phyloP scores from a whole-genome alignment of 306 rosid genomes.

The Lathyrus sativus region DNA sequence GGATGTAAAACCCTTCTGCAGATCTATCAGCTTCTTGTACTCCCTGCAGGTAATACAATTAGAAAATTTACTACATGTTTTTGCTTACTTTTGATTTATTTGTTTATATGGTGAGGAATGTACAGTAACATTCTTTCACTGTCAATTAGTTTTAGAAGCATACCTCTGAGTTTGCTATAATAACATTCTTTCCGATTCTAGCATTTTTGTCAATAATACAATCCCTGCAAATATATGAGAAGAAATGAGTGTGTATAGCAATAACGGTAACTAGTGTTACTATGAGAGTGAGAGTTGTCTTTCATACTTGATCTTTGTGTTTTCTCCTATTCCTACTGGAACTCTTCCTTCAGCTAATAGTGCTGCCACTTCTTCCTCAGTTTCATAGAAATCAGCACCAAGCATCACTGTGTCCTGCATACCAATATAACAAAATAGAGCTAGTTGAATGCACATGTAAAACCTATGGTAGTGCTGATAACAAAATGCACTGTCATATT shows the following conservation, averaged over 20 bases:
- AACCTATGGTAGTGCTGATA: not conserved
- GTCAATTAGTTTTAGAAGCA: conserved; percentile 22
- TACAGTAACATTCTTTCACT: not conserved
- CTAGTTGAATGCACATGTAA: not conserved
- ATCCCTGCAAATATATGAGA: conserved; percentile 53
- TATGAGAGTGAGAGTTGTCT: conserved; percentile 20
- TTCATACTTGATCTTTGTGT: conserved; percentile 72
- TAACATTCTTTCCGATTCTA: conserved; percentile 79
- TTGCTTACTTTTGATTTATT: not conserved
- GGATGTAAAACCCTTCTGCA: conserved; percentile 85
- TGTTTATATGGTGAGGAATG: too few species aligned
- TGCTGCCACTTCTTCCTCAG: conserved; percentile 60
- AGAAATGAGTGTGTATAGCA: conserved; percentile 26
- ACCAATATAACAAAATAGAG: not conserved
- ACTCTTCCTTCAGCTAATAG: conserved; percentile 81
- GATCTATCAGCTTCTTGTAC: conserved; percentile 90
- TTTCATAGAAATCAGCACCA: conserved; percentile 93
- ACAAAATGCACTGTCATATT: conserved; percentile 17
- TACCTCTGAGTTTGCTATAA: conserved; percentile 82
- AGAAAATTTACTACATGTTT: conserved; percentile 19
- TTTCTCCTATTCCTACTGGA: conserved; percentile 92
- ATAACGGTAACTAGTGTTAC: conserved; percentile 23
- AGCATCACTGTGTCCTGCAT: conserved; percentile 95
- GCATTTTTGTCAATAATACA: conserved; percentile 96
- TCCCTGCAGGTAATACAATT: conserved; percentile 60